A percentile compares a stretch with the other conserved stretches of the same genome.
Evolutionary conservation across 805 yeast genomes (phyloP).

Genomic region (Candida ipomoeae): DNA sequence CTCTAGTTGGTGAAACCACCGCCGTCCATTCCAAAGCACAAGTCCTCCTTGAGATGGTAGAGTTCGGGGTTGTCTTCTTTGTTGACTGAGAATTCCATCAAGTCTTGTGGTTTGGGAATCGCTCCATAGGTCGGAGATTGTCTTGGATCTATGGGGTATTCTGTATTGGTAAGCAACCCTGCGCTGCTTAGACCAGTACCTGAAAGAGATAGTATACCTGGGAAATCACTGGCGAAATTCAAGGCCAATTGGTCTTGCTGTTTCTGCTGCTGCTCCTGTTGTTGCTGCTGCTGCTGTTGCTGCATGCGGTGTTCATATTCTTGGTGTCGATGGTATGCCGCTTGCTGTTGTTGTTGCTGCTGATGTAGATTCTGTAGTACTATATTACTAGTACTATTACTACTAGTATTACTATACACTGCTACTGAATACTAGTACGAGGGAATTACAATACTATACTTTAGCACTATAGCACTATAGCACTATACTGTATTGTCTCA

Average conservation of each 20-base stretch:
- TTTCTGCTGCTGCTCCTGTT: conserved; percentile 7
- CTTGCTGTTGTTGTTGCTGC: conserved; percentile 16
- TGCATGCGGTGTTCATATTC: conserved; percentile 2
- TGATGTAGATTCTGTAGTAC: conserved; percentile 14
- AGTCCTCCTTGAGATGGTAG: conserved; percentile 40
- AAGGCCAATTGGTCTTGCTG: conserved; percentile 1
- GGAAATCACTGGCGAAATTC: conserved; percentile 7
- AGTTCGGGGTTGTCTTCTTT: conserved; percentile 24
- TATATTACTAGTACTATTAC: too few relatives aligned
- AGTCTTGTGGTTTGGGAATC: conserved; percentile 43
- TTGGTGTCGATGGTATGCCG: conserved; percentile 14
- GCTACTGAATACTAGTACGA: too few relatives aligned
- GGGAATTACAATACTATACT: too few relatives aligned
- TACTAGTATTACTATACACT: too few relatives aligned
- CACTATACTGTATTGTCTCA: too few relatives aligned
- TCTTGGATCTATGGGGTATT: conserved; percentile 17
- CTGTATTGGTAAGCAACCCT: conserved; percentile 15
- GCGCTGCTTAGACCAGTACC: conserved; percentile 16
- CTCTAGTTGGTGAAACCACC: conserved; percentile 10
- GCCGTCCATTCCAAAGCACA: conserved; percentile 44
- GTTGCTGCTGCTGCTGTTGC: conserved; percentile 22
- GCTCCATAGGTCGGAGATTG: conserved; percentile 30
- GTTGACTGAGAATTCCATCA: conserved; percentile 33
- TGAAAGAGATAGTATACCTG: conserved; percentile 14
- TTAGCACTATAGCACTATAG: too few relatives aligned